phyloP scores from a whole-genome alignment of 345 rosid genomes.

The Cardamine occulta region DNA sequence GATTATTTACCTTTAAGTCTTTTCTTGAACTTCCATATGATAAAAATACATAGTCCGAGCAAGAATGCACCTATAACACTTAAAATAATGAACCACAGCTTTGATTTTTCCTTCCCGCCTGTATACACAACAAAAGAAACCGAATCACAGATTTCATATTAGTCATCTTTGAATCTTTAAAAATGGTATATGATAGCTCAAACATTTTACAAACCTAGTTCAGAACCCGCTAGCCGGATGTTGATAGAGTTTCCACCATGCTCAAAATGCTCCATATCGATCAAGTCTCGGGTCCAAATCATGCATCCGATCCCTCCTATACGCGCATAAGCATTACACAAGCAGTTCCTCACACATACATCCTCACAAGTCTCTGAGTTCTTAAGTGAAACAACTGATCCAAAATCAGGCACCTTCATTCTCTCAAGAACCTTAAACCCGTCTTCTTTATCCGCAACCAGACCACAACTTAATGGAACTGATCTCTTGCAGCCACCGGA shows the following conservation, averaged over 20 bases:
- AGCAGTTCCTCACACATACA: slow-evolving; percentile 53
- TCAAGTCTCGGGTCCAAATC: slow-evolving; percentile 58
- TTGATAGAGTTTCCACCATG: slow-evolving; percentile 38
- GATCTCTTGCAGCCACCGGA: slow-evolving; percentile 50
- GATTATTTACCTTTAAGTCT: slow-evolving; percentile 51
- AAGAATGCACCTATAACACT: slow-evolving; percentile 35
- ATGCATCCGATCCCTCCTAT: slow-evolving; percentile 46
- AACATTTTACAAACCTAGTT: slow-evolving; percentile 46
- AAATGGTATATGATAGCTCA: not conserved
- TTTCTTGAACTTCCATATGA: slow-evolving; percentile 54
- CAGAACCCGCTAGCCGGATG: slow-evolving; percentile 52
- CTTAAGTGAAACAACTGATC: slow-evolving; percentile 48
- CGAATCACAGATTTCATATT: not conserved
- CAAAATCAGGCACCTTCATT: slow-evolving; percentile 60
- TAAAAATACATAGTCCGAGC: slow-evolving; percentile 43
- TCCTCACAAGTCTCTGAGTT: slow-evolving; percentile 53
- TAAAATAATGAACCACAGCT: slow-evolving; percentile 39
- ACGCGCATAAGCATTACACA: slow-evolving; percentile 60
- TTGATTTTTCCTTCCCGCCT: slow-evolving; percentile 40
- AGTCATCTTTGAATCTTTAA: slow-evolving; percentile 5
- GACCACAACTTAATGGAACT: slow-evolving; percentile 44
- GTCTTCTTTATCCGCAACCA: slow-evolving; percentile 19
- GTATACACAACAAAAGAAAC: slow-evolving; percentile 5
- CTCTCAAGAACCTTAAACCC: slow-evolving; percentile 53
- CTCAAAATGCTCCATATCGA: slow-evolving; percentile 45